phyloP scores from a whole-genome alignment of 352 stramenopile genomes.

The Lagenidium giganteum region DNA sequence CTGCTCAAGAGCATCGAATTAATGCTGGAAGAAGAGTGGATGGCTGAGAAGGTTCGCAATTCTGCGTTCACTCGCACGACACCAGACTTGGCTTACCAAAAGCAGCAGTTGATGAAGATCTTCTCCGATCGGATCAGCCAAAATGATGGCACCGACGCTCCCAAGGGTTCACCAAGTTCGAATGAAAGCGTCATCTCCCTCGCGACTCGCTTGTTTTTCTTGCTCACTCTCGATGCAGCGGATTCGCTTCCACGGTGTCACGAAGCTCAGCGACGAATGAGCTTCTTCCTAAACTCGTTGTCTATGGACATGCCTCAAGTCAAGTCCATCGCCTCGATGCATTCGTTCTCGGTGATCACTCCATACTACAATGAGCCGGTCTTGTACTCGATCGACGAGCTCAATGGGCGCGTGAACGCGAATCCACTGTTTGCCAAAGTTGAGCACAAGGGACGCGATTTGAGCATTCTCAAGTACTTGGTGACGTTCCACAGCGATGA shows the following conservation, averaged over 20 bases:
- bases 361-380: constrained; percentile 89
- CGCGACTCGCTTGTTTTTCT: constrained; percentile 75
- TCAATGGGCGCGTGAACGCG: constrained; percentile 75
- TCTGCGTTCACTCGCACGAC: constrained; percentile 76
- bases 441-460: constrained; percentile 74
- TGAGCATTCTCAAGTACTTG: constrained; percentile 88
- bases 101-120: constrained; percentile 67
- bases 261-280: constrained; percentile 84
- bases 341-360: constrained; percentile 85
- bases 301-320: constrained; percentile 86
- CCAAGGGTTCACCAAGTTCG: constrained; percentile 48
- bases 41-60: constrained; percentile 77
- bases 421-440: constrained; percentile 86
- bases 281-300: constrained; percentile 87
- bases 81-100: constrained; percentile 71
- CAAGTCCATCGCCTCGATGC: constrained; percentile 79
- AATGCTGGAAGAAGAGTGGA: constrained; percentile 85
- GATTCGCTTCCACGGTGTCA: constrained; percentile 80
- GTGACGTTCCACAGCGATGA: constrained; percentile 86
- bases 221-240: constrained; percentile 79
- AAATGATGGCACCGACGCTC: constrained; percentile 36
- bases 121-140: constrained; percentile 70
- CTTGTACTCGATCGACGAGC: constrained; percentile 77
- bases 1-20: constrained; percentile 80
- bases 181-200: constrained; percentile 80